phyloP scores from a whole-genome alignment of 2,329 filamentous ascomycete species.

The Cryphonectria carpinicola region DNA sequence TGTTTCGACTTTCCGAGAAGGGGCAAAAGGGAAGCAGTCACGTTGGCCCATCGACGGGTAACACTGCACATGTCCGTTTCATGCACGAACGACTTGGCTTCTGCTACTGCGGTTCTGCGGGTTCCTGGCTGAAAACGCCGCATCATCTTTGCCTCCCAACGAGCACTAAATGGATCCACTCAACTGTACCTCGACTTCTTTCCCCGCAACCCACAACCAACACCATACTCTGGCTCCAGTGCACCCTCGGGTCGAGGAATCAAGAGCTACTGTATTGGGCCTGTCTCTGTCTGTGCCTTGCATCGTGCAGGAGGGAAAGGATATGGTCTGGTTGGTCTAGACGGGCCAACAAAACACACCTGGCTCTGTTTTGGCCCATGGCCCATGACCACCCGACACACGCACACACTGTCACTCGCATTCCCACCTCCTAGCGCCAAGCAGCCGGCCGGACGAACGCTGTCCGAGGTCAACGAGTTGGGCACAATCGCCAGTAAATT shows the following conservation, averaged over 20 bases:
- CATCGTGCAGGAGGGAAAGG: constrained; percentile 25
- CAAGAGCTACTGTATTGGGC: constrained; percentile 15
- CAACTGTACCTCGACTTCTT: background rate
- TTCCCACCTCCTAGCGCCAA: background rate
- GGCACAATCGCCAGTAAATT: background rate
- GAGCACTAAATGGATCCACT: background rate
- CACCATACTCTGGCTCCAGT: background rate
- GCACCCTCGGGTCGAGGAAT: constrained; percentile 6
- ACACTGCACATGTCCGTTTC: constrained; percentile 7
- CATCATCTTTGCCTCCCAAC: background rate
- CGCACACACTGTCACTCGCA: too few relatives aligned
- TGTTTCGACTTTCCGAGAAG: constrained; percentile 6
- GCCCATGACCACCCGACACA: constrained; percentile 12
- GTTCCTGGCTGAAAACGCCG: background rate
- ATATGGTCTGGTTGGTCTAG: background rate
- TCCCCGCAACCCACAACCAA: background rate
- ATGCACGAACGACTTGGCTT: background rate
- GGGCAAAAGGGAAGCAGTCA: background rate
- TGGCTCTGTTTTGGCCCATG: background rate
- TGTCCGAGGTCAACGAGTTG: background rate
- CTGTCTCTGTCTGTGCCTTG: constrained; percentile 30
- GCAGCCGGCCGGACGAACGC: background rate
- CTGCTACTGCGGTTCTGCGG: background rate
- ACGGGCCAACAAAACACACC: background rate
- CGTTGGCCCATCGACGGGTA: constrained; percentile 9